These are phyloP conservation scores for Sechiopsis laciniata DNA, from an alignment of 306 rosid species.

Conservation along the genomic window DNA sequence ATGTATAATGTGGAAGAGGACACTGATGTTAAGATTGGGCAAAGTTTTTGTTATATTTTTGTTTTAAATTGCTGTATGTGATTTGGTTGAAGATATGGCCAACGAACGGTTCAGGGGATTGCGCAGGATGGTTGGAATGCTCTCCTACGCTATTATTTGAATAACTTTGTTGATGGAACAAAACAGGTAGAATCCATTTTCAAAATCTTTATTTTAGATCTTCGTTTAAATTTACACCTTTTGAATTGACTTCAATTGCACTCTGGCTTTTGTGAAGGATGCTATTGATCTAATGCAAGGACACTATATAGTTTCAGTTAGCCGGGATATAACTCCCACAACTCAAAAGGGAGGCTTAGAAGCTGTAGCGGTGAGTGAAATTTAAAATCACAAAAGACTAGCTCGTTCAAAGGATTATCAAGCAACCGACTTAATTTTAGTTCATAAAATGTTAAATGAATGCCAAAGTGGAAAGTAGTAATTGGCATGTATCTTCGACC, in stretches of 20 bases:
- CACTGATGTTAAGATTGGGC: neutral
- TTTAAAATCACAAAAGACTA: neutral
- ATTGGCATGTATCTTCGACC: no score
- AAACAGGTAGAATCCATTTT: slow-evolving; percentile 59
- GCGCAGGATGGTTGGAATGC: slow-evolving; percentile 65
- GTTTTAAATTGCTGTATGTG: slow-evolving; percentile 24
- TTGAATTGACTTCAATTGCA: slow-evolving; percentile 23
- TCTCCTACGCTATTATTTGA: slow-evolving; percentile 76
- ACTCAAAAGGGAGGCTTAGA: slow-evolving; percentile 84
- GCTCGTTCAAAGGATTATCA: neutral
- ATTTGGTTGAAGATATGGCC: slow-evolving; percentile 61
- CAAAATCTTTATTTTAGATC: slow-evolving; percentile 18
- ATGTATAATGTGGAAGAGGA: neutral
- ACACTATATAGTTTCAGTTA: slow-evolving; percentile 79
- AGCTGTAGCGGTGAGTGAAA: slow-evolving; percentile 81
- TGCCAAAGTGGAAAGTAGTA: no score
- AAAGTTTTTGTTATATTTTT: neutral
- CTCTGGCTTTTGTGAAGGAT: slow-evolving; percentile 49
- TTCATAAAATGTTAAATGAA: neutral
- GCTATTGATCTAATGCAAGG: slow-evolving; percentile 98
- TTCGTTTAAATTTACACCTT: slow-evolving; percentile 8
- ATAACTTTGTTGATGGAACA: slow-evolving; percentile 79
- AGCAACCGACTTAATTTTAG: neutral
- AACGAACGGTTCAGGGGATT: slow-evolving; percentile 77
- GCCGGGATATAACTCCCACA: slow-evolving; percentile 58